Conservation (phyloP, 352 stramenopile genomes). For the Globisporangium viniferum region DNA sequence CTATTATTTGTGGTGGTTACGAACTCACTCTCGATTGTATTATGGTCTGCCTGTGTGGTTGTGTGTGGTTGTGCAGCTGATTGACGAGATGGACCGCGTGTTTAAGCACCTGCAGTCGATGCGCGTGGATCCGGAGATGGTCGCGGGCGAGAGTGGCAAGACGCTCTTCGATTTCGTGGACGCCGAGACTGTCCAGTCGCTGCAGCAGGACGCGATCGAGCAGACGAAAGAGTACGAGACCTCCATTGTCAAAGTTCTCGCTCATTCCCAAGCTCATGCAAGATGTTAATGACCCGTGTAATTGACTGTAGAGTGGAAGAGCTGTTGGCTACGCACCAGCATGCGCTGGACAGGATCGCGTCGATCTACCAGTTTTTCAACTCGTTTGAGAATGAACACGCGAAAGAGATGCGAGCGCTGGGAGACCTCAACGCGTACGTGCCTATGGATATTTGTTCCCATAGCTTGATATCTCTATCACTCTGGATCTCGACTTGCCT, state of each 20-base stretch:
- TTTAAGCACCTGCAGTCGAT: conserved; percentile 60
- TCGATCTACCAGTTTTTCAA: conserved; percentile 64
- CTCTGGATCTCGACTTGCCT: not conserved
- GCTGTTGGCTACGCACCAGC: conserved; percentile 50
- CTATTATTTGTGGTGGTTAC: not conserved
- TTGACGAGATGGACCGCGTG: conserved; percentile 70
- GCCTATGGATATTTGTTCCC: not conserved
- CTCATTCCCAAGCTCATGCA: not conserved
- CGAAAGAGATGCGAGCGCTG: conserved; percentile 28
- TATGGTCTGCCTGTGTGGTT: not conserved
- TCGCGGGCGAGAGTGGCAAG: conserved; percentile 50
- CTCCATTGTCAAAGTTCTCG: not conserved
- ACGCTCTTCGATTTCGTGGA: conserved; percentile 86
- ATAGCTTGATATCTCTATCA: not conserved
- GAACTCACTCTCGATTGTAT: not conserved
- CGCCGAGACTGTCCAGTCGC: conserved; percentile 69
- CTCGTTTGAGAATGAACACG: conserved; percentile 49
- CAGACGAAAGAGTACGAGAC: conserved; percentile 60
- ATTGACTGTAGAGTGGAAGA: conserved; percentile 41
- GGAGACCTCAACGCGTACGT: conserved; percentile 2
- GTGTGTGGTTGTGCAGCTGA: conserved; percentile 32
- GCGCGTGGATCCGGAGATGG: conserved; percentile 51
- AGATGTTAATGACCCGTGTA: no score
- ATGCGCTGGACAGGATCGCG: conserved; percentile 56
- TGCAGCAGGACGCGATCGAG: conserved; percentile 73